These are phyloP conservation scores for Yarrowia sp. DNA, from an alignment of 805 yeast genomes.

Conservation along the genomic window DNA sequence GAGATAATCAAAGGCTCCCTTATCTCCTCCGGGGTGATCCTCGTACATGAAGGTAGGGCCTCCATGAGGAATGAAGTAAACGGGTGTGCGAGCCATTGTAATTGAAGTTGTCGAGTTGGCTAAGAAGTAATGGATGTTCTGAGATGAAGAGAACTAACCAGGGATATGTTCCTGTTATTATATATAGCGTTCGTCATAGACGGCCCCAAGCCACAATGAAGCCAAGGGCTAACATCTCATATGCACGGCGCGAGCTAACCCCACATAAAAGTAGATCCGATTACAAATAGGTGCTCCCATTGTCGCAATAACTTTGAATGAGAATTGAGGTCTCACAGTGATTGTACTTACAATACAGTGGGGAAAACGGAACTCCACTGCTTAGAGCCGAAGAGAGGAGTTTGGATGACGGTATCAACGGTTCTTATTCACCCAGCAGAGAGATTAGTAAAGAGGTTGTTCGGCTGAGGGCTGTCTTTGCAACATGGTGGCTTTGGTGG, in stretches of 20 bases:
- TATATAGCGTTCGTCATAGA: neutral
- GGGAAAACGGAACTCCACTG: neutral
- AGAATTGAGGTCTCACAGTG: neutral
- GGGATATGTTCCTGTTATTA: too few relatives aligned
- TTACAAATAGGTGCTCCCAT: neutral
- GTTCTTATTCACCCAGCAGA: neutral
- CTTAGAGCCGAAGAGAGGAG: neutral
- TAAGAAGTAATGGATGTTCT: neutral
- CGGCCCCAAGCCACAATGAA: constrained; percentile 8
- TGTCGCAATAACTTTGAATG: neutral
- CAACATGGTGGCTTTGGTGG: too few relatives aligned
- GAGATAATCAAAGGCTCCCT: constrained; percentile 57
- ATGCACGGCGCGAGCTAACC: constrained; percentile 22
- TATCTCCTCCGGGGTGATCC: constrained; percentile 49
- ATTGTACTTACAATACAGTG: neutral
- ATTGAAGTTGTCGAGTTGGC: neutral
- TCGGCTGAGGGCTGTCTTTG: too few relatives aligned
- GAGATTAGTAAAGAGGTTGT: too few relatives aligned
- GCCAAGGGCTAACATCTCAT: neutral
- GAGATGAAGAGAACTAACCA: too few relatives aligned
- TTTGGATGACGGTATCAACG: too few relatives aligned
- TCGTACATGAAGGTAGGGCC: constrained; percentile 74
- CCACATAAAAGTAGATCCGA: constrained; percentile 11
- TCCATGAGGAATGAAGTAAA: constrained; percentile 74
- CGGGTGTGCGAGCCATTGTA: constrained; percentile 44